Evolutionary conservation across 108 stramenopile species (phyloP).

Genomic region (Schizochytrium sp.): DNA sequence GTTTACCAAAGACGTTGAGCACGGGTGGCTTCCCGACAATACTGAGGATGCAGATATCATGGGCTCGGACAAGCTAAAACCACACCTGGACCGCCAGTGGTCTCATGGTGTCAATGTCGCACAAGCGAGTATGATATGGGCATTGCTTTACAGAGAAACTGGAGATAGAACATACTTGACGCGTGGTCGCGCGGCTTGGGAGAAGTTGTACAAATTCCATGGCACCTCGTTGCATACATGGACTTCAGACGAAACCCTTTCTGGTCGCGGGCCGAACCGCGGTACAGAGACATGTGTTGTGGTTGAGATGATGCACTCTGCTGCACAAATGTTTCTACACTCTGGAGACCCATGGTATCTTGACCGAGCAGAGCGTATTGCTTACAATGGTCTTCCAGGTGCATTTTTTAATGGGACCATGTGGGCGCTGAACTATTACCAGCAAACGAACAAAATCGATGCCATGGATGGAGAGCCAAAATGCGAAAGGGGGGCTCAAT

Average conservation of each 20-base stretch:
- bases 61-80: not conserved
- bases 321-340: too few species aligned
- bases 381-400: too few species aligned
- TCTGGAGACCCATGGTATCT: too few species aligned
- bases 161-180: not conserved
- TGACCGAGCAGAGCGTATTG: too few species aligned
- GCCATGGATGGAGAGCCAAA: too few species aligned
- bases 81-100: conserved; percentile 27
- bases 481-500: too few species aligned
- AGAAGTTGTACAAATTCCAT: not conserved
- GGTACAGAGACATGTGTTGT: too few species aligned
- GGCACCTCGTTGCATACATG: not conserved
- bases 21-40: conserved; percentile 29
- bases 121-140: not conserved
- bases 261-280: not conserved
- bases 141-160: not conserved
- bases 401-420: too few species aligned
- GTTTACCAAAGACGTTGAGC: not conserved
- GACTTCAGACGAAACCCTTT: not conserved
- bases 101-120: conserved; percentile 11
- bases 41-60: not conserved
- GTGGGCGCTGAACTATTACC: too few species aligned
- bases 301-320: too few species aligned
- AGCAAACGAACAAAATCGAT: too few species aligned
- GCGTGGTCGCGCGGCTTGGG: not conserved